phyloP scores from a whole-genome alignment of 2,329 filamentous ascomycete species.

The Epichloe baconii region DNA sequence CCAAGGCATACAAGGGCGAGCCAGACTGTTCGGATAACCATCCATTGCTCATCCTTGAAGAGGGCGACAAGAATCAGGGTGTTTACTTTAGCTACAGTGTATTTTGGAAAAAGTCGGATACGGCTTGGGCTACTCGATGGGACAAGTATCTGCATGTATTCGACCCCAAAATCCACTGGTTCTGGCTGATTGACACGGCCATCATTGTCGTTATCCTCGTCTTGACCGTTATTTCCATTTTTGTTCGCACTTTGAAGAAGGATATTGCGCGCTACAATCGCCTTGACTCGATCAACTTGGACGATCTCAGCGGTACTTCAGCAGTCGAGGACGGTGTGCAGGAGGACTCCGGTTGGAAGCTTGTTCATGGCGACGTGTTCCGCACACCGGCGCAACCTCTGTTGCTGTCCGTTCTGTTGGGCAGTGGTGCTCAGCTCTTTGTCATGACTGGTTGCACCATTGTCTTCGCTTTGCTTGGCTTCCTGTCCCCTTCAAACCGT shows the following conservation, averaged over 20 bases:
- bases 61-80: conserved; percentile 36
- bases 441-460: conserved; percentile 96
- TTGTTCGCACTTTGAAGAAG: conserved; percentile 78
- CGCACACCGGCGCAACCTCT: conserved; percentile 72
- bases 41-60: conserved; percentile 48
- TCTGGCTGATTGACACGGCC: conserved; percentile 91
- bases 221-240: conserved; percentile 82
- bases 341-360: conserved; percentile 96
- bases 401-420: conserved; percentile 73
- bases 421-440: conserved; percentile 91
- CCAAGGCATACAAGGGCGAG: conserved; percentile 44
- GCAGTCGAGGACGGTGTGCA: conserved; percentile 83
- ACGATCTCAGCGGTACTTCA: conserved; percentile 72
- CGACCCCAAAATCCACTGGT: conserved; percentile 98
- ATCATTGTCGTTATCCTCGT: conserved; percentile 88
- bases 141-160: conserved; percentile 97
- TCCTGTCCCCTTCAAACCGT: conserved; percentile 89
- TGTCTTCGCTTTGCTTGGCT: conserved; percentile 81
- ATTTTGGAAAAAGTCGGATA: conserved; percentile 71
- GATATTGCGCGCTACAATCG: conserved; percentile 96
- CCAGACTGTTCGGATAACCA: conserved; percentile 51
- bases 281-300: conserved; percentile 78
- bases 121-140: conserved; percentile 93
- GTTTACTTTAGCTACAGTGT: conserved; percentile 90
- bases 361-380: conserved; percentile 96